phyloP scores from a whole-genome alignment of 257 asterid genomes.

The Solanum neorickii region DNA sequence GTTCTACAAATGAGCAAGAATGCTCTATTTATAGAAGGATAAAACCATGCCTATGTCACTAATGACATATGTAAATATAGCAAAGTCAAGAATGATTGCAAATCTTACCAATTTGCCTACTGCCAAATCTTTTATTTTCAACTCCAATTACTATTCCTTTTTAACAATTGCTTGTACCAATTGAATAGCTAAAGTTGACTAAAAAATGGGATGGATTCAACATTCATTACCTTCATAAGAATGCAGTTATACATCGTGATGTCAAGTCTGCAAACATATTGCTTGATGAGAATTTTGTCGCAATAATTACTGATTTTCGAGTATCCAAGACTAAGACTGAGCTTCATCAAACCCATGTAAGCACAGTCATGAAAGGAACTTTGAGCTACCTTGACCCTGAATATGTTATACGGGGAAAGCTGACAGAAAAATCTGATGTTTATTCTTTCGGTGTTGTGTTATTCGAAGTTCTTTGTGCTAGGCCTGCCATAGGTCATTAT shows the following conservation, averaged over 20 bases:
- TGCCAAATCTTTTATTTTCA: too few relatives aligned
- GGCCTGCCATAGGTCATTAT: background rate
- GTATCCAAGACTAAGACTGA: background rate
- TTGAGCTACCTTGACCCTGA: background rate
- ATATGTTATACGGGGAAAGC: background rate
- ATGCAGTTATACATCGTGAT: background rate
- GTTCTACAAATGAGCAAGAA: too few relatives aligned
- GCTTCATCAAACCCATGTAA: background rate
- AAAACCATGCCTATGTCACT: too few relatives aligned
- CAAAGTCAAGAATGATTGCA: too few relatives aligned
- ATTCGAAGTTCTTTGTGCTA: background rate
- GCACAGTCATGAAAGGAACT: background rate
- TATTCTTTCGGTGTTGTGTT: background rate
- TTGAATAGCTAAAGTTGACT: too few relatives aligned
- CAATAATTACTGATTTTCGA: background rate
- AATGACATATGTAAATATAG: too few relatives aligned
- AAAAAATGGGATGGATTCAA: too few relatives aligned
- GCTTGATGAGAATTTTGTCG: background rate
- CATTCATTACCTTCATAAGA: background rate
- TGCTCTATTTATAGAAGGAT: too few relatives aligned
- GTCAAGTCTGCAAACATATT: background rate
- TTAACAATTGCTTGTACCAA: too few relatives aligned
- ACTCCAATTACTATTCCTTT: too few relatives aligned
- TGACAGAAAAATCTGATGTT: background rate
- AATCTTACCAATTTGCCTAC: too few relatives aligned